Evolutionary conservation across 2,329 filamentous ascomycete species (phyloP).

Genomic region (Aphanocladium album): DNA sequence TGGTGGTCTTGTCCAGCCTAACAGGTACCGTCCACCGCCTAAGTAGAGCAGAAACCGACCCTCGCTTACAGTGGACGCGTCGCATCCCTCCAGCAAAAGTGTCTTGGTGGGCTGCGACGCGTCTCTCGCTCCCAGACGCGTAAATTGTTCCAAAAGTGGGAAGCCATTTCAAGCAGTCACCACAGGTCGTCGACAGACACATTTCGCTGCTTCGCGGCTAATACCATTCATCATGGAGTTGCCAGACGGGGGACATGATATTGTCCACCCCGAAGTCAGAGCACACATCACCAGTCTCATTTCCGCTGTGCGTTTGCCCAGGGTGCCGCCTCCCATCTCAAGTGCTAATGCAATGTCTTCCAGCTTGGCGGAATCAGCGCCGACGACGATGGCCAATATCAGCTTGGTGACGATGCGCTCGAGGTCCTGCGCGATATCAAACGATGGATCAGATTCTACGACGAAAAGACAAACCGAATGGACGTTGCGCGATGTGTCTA

Average conservation of each 20-base stretch:
- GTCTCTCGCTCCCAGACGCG: slow-evolving; percentile 15
- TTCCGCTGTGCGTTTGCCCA: slow-evolving; percentile 65
- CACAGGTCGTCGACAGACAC: not conserved
- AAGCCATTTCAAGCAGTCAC: slow-evolving; percentile 1
- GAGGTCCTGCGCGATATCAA: slow-evolving; percentile 90
- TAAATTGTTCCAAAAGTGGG: slow-evolving; percentile 9
- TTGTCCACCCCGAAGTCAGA: slow-evolving; percentile 86
- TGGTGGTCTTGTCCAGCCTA: no score
- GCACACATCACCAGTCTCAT: slow-evolving; percentile 92
- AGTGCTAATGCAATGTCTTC: slow-evolving; percentile 15
- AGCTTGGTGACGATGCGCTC: slow-evolving; percentile 87
- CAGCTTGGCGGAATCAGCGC: slow-evolving; percentile 80
- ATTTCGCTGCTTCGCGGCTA: not conserved
- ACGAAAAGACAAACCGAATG: slow-evolving; percentile 87
- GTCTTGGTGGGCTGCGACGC: slow-evolving; percentile 10
- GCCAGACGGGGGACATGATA: slow-evolving; percentile 46
- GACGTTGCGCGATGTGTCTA: slow-evolving; percentile 91
- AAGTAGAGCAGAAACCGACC: not conserved
- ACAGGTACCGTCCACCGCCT: no score
- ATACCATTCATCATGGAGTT: slow-evolving; percentile 44
- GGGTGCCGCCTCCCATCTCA: not conserved
- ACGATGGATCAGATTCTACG: slow-evolving; percentile 91
- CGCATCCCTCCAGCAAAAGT: not conserved
- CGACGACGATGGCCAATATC: slow-evolving; percentile 76
- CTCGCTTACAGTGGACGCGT: slow-evolving; percentile 17